These are phyloP conservation scores for Suhomyces guaymorum DNA, from an alignment of 1,139 yeast species.

Conservation along the genomic window DNA sequence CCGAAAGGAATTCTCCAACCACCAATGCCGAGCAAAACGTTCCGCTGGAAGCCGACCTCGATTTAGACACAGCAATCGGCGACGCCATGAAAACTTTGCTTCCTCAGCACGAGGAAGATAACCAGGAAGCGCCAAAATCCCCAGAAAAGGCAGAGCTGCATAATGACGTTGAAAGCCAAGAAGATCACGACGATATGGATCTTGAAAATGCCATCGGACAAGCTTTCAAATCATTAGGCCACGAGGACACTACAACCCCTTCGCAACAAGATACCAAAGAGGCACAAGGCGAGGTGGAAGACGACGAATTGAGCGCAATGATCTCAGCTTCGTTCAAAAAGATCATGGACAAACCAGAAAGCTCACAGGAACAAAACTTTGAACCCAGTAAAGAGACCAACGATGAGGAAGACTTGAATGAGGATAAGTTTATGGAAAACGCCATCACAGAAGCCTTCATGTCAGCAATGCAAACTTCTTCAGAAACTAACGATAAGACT, in stretches of 20 bases:
- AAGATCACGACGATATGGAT: conserved; percentile 19
- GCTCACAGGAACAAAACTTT: not conserved
- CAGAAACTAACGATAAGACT: conserved; percentile 5
- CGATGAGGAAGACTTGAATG: conserved; percentile 5
- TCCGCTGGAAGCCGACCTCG: conserved; percentile 17
- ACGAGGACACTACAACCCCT: too few relatives aligned
- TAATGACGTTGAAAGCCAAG: conserved; percentile 2
- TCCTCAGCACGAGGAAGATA: conserved; percentile 9
- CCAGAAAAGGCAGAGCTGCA: too few relatives aligned
- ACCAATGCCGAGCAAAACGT: conserved; percentile 1
- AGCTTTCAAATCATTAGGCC: conserved; percentile 18
- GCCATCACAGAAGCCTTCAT: conserved; percentile 39
- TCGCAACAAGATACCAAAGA: too few relatives aligned
- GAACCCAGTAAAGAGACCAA: not conserved
- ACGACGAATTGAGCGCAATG: conserved; percentile 19
- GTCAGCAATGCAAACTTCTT: conserved; percentile 23
- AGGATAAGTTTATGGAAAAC: conserved; percentile 26
- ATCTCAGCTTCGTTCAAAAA: conserved; percentile 22
- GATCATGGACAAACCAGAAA: conserved; percentile 12
- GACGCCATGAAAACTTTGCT: conserved; percentile 25
- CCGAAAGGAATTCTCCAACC: too few relatives aligned
- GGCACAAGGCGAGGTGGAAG: conserved; percentile 8
- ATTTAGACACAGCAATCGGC: conserved; percentile 32
- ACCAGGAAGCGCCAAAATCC: conserved; percentile 1
- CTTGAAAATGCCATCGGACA: conserved; percentile 30